phyloP scores from a whole-genome alignment of 768 basidiomycete species.

The Phanerochaete carnosa region DNA sequence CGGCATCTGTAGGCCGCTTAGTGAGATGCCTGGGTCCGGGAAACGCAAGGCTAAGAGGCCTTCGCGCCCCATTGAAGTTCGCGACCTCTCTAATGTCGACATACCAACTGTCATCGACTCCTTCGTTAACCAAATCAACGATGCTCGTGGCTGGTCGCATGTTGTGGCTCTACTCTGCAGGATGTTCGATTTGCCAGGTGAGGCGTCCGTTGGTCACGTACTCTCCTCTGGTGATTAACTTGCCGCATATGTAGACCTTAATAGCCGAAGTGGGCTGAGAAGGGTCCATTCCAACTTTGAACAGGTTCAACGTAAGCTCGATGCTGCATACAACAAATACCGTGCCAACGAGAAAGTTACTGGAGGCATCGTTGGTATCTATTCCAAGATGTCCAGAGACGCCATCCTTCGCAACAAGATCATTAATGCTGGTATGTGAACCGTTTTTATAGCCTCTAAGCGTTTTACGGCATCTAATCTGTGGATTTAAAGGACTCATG shows the following conservation, averaged over 20 bases:
- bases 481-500: slow-evolving; percentile 42
- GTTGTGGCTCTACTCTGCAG: slow-evolving; percentile 47
- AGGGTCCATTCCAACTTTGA: slow-evolving; percentile 59
- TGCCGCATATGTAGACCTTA: slow-evolving; percentile 41
- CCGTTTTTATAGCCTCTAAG: neutral
- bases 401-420: slow-evolving; percentile 57
- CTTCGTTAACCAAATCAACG: slow-evolving; percentile 42
- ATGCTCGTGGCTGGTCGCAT: slow-evolving; percentile 45
- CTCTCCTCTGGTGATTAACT: neutral
- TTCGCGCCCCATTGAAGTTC: neutral
- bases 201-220: slow-evolving; percentile 14
- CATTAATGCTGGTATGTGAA: slow-evolving; percentile 46
- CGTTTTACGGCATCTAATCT: neutral
- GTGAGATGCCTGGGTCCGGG: slow-evolving; percentile 12
- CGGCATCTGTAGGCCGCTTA: too few species aligned
- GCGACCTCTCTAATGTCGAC: slow-evolving; percentile 9
- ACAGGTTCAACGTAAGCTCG: slow-evolving; percentile 45
- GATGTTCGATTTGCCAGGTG: slow-evolving; percentile 54
- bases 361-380: slow-evolving; percentile 60
- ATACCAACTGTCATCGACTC: slow-evolving; percentile 13
- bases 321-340: slow-evolving; percentile 44
- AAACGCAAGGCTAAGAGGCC: slow-evolving; percentile 5
- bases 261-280: slow-evolving; percentile 55
- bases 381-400: slow-evolving; percentile 61
- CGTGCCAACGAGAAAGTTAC: slow-evolving; percentile 42